These are phyloP conservation scores for Penicillium olsonii DNA, from an alignment of 2,329 filamentous ascomycete genomes.

Conservation along the genomic window DNA sequence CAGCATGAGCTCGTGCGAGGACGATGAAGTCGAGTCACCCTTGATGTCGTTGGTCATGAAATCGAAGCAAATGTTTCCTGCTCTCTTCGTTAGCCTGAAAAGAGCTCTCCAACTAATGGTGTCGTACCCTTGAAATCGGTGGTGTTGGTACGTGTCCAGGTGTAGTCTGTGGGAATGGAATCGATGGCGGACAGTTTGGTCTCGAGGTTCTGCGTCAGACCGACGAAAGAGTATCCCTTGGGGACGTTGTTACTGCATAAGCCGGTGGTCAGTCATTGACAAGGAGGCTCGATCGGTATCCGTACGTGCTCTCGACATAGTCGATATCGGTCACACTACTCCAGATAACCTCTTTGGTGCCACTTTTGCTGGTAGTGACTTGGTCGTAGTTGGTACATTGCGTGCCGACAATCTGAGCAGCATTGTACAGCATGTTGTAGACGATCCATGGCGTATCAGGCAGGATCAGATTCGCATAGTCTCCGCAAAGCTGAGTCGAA, in stretches of 20 bases:
- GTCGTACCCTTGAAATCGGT: constrained; percentile 43
- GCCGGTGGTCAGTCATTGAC: neutral
- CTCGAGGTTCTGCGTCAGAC: constrained; percentile 46
- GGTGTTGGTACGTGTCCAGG: constrained; percentile 43
- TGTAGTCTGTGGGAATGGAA: constrained; percentile 44
- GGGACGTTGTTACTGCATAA: constrained; percentile 37
- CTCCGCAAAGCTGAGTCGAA: constrained; percentile 20
- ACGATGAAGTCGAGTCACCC: constrained; percentile 44
- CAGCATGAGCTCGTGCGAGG: constrained; percentile 48
- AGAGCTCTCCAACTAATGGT: neutral
- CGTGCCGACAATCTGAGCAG: constrained; percentile 40
- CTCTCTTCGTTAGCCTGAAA: neutral
- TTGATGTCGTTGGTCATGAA: constrained; percentile 49
- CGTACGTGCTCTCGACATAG: constrained; percentile 27
- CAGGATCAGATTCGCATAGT: constrained; percentile 33
- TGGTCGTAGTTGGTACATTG: constrained; percentile 44
- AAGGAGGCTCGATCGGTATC: constrained; percentile 1
- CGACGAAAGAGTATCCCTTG: constrained; percentile 50
- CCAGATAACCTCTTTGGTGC: constrained; percentile 41
- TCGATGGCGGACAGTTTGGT: constrained; percentile 41
- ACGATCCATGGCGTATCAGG: constrained; percentile 48
- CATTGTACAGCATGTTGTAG: constrained; percentile 50
- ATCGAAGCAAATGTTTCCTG: constrained; percentile 44
- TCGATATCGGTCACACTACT: constrained; percentile 43
- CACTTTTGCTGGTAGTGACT: constrained; percentile 29